phyloP scores from a whole-genome alignment of 257 asterid species.

The Solanum sejunctum region DNA sequence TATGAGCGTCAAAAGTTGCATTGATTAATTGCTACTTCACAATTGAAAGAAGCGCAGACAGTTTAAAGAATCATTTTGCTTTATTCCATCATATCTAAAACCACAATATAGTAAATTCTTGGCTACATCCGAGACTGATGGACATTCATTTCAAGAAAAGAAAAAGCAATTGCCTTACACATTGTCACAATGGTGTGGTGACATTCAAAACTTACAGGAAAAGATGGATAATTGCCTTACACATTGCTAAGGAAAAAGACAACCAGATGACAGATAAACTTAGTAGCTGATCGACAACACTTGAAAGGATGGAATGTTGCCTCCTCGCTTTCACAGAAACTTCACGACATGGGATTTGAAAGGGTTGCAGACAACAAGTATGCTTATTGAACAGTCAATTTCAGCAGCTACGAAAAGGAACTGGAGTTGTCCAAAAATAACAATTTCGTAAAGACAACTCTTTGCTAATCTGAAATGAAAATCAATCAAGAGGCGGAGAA shows the following conservation, averaged over 20 bases:
- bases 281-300: neutral
- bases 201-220: neutral
- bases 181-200: too few species aligned
- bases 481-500: neutral
- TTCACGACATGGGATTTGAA: neutral
- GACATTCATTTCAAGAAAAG: too few species aligned
- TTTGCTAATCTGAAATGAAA: neutral
- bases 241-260: neutral
- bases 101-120: too few species aligned
- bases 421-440: neutral
- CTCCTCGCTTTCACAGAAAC: neutral
- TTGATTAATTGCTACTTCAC: too few species aligned
- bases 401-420: neutral
- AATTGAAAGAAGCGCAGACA: too few species aligned
- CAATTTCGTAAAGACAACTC: neutral
- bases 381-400: neutral
- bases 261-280: neutral
- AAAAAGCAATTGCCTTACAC: too few species aligned
- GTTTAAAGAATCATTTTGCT: too few species aligned
- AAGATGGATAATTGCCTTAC: neutral
- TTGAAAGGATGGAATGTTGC: neutral
- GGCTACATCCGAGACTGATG: too few species aligned
- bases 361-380: neutral
- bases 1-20: too few species aligned
- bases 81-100: too few species aligned